These are phyloP conservation scores for Eimeria praecox DNA, from an alignment of 169 alveolate genomes.

Conservation along the genomic window DNA sequence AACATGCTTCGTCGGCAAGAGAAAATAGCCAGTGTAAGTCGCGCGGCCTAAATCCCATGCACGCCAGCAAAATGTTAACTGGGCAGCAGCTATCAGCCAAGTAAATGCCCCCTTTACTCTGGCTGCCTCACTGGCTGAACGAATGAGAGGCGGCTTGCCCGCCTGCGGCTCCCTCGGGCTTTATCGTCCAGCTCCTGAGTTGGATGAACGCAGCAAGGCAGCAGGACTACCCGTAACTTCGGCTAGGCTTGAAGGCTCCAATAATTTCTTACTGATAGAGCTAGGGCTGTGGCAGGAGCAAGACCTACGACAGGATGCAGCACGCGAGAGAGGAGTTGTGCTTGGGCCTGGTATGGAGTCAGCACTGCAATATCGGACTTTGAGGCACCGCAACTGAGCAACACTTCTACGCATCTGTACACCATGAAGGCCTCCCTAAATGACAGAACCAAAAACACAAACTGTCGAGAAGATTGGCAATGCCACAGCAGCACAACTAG, in stretches of 20 bases:
- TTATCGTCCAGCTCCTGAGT: not conserved
- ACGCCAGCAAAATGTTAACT: not conserved
- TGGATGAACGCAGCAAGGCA: not conserved
- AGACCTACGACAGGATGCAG: constrained; percentile 51
- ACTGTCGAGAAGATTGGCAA: not conserved
- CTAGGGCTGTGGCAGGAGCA: not conserved
- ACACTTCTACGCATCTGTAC: constrained; percentile 45
- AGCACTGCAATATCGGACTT: constrained; percentile 45
- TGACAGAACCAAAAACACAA: not conserved
- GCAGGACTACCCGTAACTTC: not conserved
- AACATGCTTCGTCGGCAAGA: not conserved
- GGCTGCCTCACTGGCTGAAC: constrained; percentile 70
- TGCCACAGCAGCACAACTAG: not conserved
- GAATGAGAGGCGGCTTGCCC: constrained; percentile 53
- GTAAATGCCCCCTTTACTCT: not conserved
- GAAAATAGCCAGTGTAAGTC: not conserved
- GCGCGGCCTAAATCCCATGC: not conserved
- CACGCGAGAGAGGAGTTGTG: constrained; percentile 68
- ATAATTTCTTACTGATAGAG: not conserved
- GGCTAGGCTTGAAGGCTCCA: not conserved
- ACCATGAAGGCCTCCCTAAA: constrained; percentile 73
- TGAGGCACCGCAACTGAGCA: constrained; percentile 62
- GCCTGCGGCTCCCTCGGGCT: constrained; percentile 18
- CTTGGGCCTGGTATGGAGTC: constrained; percentile 72
- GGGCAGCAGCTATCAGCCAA: not conserved